Evolutionary conservation across 2,329 filamentous ascomycete species (phyloP).

Genomic region (Pyricularia pennisetigena): DNA sequence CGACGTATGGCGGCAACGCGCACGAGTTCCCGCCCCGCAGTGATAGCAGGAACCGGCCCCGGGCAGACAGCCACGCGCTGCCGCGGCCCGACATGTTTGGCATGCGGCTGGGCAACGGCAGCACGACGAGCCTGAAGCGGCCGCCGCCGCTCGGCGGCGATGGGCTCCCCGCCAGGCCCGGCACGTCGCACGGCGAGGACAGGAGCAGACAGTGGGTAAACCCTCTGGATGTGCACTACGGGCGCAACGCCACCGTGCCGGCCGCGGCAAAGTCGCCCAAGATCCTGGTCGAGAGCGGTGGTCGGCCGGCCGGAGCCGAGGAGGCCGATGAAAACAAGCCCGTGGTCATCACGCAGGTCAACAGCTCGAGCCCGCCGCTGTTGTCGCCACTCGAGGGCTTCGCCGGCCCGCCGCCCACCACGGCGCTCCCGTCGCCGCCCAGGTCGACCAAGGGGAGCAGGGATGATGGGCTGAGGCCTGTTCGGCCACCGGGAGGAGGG

Average conservation of each 20-base stretch:
- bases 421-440: slow-evolving; percentile 19
- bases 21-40: neutral
- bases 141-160: slow-evolving; percentile 21
- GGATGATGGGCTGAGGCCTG: neutral
- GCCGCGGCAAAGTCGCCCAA: slow-evolving; percentile 7
- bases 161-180: slow-evolving; percentile 17
- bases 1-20: neutral
- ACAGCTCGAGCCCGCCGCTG: slow-evolving; percentile 28
- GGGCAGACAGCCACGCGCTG: neutral
- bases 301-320: slow-evolving; percentile 23
- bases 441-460: slow-evolving; percentile 18
- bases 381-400: slow-evolving; percentile 5
- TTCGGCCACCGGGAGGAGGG: slow-evolving; percentile 11
- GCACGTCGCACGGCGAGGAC: slow-evolving; percentile 22
- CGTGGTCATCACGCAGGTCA: slow-evolving; percentile 49
- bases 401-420: slow-evolving; percentile 5
- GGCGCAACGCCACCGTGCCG: slow-evolving; percentile 16
- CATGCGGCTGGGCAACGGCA: neutral
- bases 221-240: slow-evolving; percentile 37
- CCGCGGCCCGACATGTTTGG: neutral
- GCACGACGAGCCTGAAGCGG: neutral
- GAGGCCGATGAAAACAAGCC: neutral
- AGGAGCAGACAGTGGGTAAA: slow-evolving; percentile 32
- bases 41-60: neutral
- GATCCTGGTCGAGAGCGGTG: slow-evolving; percentile 7